phyloP scores from a whole-genome alignment of 441 rosid genomes.

The Populus tomentosa region DNA sequence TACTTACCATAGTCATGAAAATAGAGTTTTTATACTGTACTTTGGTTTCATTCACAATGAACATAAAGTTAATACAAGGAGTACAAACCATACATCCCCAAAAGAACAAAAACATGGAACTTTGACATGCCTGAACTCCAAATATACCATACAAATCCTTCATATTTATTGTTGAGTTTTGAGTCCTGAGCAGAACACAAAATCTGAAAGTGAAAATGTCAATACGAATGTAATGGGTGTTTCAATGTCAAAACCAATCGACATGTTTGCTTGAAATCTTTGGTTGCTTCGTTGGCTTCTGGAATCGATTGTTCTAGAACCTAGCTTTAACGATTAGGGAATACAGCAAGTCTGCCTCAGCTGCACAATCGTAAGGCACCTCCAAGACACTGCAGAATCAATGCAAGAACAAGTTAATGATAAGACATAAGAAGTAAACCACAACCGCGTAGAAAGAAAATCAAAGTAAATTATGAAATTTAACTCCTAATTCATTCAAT shows the following conservation, averaged over 20 bases:
- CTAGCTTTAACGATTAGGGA: slow-evolving; percentile 59
- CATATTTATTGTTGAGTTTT: background rate
- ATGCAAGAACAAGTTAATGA: background rate
- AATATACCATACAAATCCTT: no score
- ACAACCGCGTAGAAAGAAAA: no score
- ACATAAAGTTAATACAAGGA: no score
- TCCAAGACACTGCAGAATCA: slow-evolving; percentile 41
- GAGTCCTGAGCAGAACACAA: background rate
- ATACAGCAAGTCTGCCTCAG: slow-evolving; percentile 68
- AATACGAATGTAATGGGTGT: background rate
- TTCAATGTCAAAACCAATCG: background rate
- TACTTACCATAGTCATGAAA: no score
- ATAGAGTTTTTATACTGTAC: no score
- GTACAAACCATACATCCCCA: no score
- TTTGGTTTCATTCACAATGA: no score
- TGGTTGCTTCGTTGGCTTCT: slow-evolving; percentile 15
- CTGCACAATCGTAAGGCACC: slow-evolving; percentile 64
- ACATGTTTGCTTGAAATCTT: background rate
- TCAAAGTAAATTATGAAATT: no score
- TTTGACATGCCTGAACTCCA: no score
- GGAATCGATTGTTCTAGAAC: slow-evolving; percentile 71
- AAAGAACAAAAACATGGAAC: no score
- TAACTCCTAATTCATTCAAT: no score
- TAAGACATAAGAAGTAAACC: slow-evolving; percentile 14
- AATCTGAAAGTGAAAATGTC: background rate